Evolutionary conservation across 208 protist genomes (phyloP).

Genomic region (Trypanosoma avium): DNA sequence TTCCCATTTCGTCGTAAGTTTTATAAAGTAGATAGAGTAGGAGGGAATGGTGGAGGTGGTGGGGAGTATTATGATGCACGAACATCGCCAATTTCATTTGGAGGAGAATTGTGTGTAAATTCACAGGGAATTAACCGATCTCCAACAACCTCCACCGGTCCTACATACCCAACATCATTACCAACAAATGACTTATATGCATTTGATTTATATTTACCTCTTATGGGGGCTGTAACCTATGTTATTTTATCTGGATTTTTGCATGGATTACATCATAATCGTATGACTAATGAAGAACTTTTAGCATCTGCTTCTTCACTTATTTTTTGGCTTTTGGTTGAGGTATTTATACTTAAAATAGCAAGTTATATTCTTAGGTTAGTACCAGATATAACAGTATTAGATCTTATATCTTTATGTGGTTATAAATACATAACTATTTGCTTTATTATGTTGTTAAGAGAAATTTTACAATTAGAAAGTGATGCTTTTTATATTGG

Average conservation of each 20-base stretch:
- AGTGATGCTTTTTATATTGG: conserved; percentile 18
- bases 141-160: conserved; percentile 5
- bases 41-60: conserved; percentile 9
- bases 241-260: conserved; percentile 68
- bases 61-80: conserved; percentile 4
- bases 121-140: background rate
- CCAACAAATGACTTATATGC: conserved; percentile 58
- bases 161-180: conserved; percentile 21
- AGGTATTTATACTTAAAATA: conserved; percentile 51
- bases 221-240: conserved; percentile 84
- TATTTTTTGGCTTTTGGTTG: conserved; percentile 50
- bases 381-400: conserved; percentile 32
- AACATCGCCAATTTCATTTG: background rate
- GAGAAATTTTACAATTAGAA: conserved; percentile 28
- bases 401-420: conserved; percentile 53
- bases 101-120: background rate
- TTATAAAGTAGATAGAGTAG: conserved; percentile 19
- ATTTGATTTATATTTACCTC: conserved; percentile 83
- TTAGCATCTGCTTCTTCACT: conserved; percentile 48
- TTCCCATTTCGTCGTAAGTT: conserved; percentile 62
- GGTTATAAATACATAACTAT: conserved; percentile 84
- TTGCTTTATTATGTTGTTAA: conserved; percentile 48
- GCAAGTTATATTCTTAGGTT: conserved; percentile 39
- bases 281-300: conserved; percentile 59
- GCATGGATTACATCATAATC: conserved; percentile 35